Percentiles rank a stretch among this genome's conserved stretches.
Evolutionary conservation across 495 filamentous ascomycete genomes (phyloP).

Genomic region (Aspergillus bridgeri): DNA sequence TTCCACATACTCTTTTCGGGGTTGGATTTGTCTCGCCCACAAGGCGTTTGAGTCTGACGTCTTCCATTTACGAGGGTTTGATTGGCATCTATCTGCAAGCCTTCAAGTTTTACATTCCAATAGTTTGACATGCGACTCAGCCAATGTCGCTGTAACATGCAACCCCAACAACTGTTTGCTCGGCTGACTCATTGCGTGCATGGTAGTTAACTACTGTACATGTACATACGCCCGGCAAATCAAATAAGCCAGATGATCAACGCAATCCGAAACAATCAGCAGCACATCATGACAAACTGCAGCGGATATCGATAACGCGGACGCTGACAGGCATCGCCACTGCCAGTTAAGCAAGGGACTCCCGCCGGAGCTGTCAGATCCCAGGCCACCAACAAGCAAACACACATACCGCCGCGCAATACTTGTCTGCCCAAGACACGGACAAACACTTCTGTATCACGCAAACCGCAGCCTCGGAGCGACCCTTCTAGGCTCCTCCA

Average conservation of each 20-base stretch:
- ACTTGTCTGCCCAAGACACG: neutral
- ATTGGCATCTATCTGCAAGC: constrained; percentile 13
- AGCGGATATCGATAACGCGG: constrained; percentile 8
- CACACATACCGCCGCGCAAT: neutral
- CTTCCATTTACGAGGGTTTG: constrained; percentile 10
- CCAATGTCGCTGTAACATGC: neutral
- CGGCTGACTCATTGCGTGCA: neutral
- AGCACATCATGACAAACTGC: constrained; percentile 2
- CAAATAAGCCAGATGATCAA: neutral
- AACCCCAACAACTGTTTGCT: neutral
- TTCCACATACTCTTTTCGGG: neutral
- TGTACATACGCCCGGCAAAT: neutral
- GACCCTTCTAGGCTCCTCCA: too few species aligned
- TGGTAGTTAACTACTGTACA: too few species aligned
- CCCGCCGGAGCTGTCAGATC: constrained; percentile 16
- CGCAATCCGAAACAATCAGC: constrained; percentile 5
- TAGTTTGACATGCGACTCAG: constrained; percentile 6
- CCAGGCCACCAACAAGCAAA: constrained; percentile 2
- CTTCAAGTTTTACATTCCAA: constrained; percentile 12
- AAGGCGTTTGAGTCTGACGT: neutral
- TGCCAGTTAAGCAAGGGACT: constrained; percentile 12
- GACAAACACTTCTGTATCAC: neutral
- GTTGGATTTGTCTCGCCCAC: constrained; percentile 5
- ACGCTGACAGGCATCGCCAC: constrained; percentile 10
- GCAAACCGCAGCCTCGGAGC: neutral